phyloP scores from a whole-genome alignment of 2,329 filamentous ascomycete species.

The Trichoderma sp. region DNA sequence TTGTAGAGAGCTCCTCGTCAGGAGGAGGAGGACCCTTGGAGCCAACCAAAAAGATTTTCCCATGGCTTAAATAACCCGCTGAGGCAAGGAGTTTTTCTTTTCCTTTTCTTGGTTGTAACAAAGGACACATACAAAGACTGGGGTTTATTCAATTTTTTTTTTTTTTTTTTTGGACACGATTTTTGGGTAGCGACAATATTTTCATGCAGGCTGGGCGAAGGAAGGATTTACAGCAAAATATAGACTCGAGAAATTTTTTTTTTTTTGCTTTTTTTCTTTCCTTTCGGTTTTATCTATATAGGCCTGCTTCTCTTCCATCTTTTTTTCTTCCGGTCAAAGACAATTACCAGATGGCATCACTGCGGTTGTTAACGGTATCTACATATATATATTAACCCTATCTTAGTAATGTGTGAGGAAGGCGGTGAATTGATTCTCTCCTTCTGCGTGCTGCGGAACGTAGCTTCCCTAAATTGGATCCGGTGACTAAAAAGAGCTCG shows the following conservation, averaged over 20 bases:
- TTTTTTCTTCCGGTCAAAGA: conserved; percentile 18
- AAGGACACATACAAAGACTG: conserved; percentile 27
- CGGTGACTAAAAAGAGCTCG: not conserved
- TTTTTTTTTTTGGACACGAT: conserved; percentile 10
- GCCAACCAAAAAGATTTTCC: conserved; percentile 65
- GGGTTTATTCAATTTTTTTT: conserved; percentile 13
- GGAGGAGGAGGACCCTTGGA: conserved; percentile 47
- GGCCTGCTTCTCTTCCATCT: not conserved
- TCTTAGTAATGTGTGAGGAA: conserved; percentile 22
- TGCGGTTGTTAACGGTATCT: conserved; percentile 15
- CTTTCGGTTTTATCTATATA: not conserved
- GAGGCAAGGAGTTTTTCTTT: conserved; percentile 37
- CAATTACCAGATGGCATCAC: conserved; percentile 23
- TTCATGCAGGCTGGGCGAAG: conserved; percentile 27
- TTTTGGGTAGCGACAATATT: conserved; percentile 25
- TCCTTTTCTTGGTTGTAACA: conserved; percentile 26
- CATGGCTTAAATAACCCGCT: conserved; percentile 60
- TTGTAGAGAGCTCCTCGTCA: conserved; percentile 58
- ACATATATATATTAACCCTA: conserved; percentile 9
- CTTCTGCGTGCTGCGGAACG: conserved; percentile 1
- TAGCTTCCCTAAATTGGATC: not conserved
- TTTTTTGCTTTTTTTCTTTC: not conserved
- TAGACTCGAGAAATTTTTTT: conserved; percentile 23
- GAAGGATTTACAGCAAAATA: conserved; percentile 26
- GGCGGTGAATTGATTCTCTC: not conserved